Evolutionary conservation across 768 basidiomycete genomes (phyloP), one percentile per base, ranked within the genome.

Genomic region (Amanita phalloides): DNA sequence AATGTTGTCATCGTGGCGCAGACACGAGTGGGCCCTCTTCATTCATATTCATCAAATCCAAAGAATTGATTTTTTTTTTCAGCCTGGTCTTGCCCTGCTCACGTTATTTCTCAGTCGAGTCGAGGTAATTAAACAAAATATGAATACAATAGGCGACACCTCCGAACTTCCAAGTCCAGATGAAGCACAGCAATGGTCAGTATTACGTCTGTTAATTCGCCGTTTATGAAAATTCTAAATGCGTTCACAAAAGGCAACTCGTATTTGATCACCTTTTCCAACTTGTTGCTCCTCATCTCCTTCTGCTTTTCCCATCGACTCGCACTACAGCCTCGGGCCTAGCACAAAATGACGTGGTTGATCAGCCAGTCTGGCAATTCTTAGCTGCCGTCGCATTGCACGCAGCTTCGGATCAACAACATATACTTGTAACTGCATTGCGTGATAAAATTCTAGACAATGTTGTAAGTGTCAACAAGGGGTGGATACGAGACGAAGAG

Each of bases 331-430:
- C 73, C 53, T 67, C 62, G 13, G 67, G 67, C 26, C 68, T 66
- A 36, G 54, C 69, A 14, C 68, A 74, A 1, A 74, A 76, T 30
- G 86, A 88, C 62, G 72, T 77, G 53, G 74, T 86, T 50, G 91
- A 95, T 67, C 87, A 89, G 64, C 89, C 87, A 11, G 88, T 91
- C n/a, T 96, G 93, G 92, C 86, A 89, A 63, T 90, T 93, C 74
- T 77, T 96, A 33, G 90, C 92, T 6, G 83, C 90, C 1, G 69
- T 98, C 46, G 94, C 93, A 2, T 74, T 94, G 37, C 85, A 87
- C 57, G 88, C 91, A 10, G 79, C 80, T 45, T 73, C 81, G 39
- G 86, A 91, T 57, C 91, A 99, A 65, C 95, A 98, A 64, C 87
- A 90, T 56, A 71, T 81, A 42, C 76, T 99, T 44, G 94, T 99